Evolutionary conservation across 1,139 yeast genomes (phyloP).

Genomic region (Groenewaldozyma auringiensis): DNA sequence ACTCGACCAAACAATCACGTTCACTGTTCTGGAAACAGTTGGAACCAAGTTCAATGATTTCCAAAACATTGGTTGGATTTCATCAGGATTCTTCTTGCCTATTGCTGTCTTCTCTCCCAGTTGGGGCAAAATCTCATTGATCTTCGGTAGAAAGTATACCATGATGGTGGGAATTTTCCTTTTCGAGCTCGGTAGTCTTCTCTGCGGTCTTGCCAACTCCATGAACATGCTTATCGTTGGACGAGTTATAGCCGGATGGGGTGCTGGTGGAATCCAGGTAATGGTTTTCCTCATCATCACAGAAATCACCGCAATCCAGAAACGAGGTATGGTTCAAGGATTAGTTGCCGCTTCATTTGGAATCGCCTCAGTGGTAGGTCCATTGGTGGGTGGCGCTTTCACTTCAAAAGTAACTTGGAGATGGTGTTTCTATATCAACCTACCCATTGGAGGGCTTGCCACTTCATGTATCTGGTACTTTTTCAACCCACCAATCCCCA

Average conservation of each 20-base stretch:
- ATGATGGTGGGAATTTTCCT: slow-evolving; percentile 44
- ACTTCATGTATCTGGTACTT: slow-evolving; percentile 38
- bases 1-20: slow-evolving; percentile 57
- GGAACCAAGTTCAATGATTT: slow-evolving; percentile 48
- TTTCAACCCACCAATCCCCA: slow-evolving; percentile 47
- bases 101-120: slow-evolving; percentile 50
- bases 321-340: slow-evolving; percentile 44
- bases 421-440: slow-evolving; percentile 69
- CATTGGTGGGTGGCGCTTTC: slow-evolving; percentile 62
- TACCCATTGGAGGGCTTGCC: slow-evolving; percentile 61
- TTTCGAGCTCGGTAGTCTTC: slow-evolving; percentile 56
- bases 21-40: slow-evolving; percentile 48
- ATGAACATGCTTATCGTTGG: slow-evolving; percentile 64
- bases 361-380: slow-evolving; percentile 54
- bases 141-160: slow-evolving; percentile 53
- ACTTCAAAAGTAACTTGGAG: slow-evolving; percentile 60
- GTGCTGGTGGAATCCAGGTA: slow-evolving; percentile 64
- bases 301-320: slow-evolving; percentile 53
- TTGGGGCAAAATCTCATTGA: slow-evolving; percentile 55
- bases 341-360: slow-evolving; percentile 46
- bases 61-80: slow-evolving; percentile 53
- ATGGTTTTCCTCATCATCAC: slow-evolving; percentile 52
- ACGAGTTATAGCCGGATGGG: slow-evolving; percentile 62
- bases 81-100: slow-evolving; percentile 54
- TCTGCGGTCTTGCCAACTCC: slow-evolving; percentile 48